Evolutionary conservation across 2,329 filamentous ascomycete genomes (phyloP).

Genomic region (Zarea fungicola): DNA sequence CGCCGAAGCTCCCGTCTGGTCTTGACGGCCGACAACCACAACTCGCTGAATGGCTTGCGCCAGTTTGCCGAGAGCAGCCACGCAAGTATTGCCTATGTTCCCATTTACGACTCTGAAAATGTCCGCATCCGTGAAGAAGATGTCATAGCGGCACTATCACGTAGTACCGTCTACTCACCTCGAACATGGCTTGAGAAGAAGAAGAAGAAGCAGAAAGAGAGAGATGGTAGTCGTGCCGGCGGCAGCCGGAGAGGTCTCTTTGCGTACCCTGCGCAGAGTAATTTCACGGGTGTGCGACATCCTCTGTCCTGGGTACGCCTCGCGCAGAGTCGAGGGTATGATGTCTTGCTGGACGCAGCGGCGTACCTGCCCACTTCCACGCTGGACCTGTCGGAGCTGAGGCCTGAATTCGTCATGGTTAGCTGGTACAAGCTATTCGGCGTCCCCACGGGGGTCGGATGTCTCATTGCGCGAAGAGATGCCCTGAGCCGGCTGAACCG

Average conservation of each 20-base stretch:
- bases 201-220: not conserved
- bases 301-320: conserved; percentile 31
- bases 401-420: conserved; percentile 34
- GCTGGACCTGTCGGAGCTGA: conserved; percentile 29
- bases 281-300: conserved; percentile 39
- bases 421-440: conserved; percentile 41
- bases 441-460: conserved; percentile 37
- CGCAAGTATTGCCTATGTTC: conserved; percentile 27
- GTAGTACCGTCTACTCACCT: not conserved
- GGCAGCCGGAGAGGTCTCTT: conserved; percentile 29
- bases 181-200: not conserved
- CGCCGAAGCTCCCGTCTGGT: conserved; percentile 22
- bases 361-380: conserved; percentile 33
- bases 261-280: conserved; percentile 42
- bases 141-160: conserved; percentile 22
- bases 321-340: conserved; percentile 33
- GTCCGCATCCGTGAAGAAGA: conserved; percentile 24
- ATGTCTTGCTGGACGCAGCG: conserved; percentile 36
- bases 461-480: conserved; percentile 29
- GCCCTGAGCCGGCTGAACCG: conserved; percentile 27
- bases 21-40: conserved; percentile 37
- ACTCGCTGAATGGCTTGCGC: conserved; percentile 35
- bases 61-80: conserved; percentile 27
- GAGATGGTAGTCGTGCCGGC: not conserved
- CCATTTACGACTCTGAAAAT: conserved; percentile 19